Evolutionary conservation across 1,284 basidiomycete genomes (phyloP), one percentile per base, ranked within the genome.

Genomic region (Apiotrichum akiyoshidainum): DNA sequence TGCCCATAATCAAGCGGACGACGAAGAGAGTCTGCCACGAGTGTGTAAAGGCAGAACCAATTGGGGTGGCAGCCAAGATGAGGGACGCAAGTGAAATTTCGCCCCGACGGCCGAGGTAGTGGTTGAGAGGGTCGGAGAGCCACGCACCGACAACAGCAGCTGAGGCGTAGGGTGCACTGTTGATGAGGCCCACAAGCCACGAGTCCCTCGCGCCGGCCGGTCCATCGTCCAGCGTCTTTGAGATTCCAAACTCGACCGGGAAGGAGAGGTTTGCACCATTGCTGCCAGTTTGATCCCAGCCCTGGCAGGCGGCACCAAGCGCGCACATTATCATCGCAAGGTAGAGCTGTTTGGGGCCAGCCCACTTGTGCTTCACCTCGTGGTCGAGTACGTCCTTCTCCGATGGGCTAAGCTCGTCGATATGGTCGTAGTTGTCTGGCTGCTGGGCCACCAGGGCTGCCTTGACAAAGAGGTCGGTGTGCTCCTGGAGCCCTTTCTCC

Each of bases 161-260:
- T 70, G 80, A 71, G 68, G 87, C 81, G 76, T 91, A 90, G 13
- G 89, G 89, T 0, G 86, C 87, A 26, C 84, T 83, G 68, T 88
- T 89, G 56, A 90, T 83, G 26, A 90, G 76, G 46, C 89, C 88
- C 17, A 86, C 79, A 2, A 90, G 61, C 87, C 87, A 89, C 52
- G 83, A 81, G 69, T 88, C 83, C 31, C 78, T 76, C 49, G 72
- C 31, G 26, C 26, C 26, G 26, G 26, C 26, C 4, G 26, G 26
- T 4, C 26, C 26, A 31, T 31, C 55, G 72, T 84, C 26, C 26
- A 31, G 26, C 26, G 26, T 31, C 37, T 42, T 17, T 17, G 31
- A 46, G 16, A 89, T 86, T 52, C 83, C 82, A 62, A 89, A 86
- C 68, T 87, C 84, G 2, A 65, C 33, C 0, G 87, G 84, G 72